Evolutionary conservation across 1,139 yeast genomes (phyloP).

Genomic region (Candida freyschussii): DNA sequence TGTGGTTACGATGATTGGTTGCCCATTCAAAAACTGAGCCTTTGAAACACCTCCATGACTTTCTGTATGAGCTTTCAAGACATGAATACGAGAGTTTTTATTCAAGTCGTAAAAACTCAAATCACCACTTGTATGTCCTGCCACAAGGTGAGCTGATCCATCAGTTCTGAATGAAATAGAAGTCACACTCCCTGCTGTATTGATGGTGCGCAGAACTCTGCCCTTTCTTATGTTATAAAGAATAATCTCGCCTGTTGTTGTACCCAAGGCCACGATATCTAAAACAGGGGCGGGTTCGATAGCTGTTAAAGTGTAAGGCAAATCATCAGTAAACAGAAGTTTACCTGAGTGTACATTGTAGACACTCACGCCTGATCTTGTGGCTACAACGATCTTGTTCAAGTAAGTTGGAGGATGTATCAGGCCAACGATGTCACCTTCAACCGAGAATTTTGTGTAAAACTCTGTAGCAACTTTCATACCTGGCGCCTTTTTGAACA

Average conservation of each 20-base stretch:
- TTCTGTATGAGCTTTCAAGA: conserved; percentile 69
- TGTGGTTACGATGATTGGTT: conserved; percentile 83
- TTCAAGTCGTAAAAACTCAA: conserved; percentile 80
- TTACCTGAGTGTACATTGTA: conserved; percentile 79
- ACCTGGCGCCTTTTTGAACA: conserved; percentile 55
- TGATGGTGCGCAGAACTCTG: conserved; percentile 50
- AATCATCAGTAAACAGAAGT: conserved; percentile 55
- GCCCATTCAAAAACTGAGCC: conserved; percentile 80
- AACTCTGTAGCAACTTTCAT: conserved; percentile 54
- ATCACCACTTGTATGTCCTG: conserved; percentile 79
- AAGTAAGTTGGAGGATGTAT: conserved; percentile 88
- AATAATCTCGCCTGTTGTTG: conserved; percentile 59
- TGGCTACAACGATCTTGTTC: conserved; percentile 78
- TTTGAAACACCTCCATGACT: conserved; percentile 76
- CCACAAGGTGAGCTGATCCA: conserved; percentile 78
- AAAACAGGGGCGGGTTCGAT: conserved; percentile 83
- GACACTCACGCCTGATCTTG: conserved; percentile 55
- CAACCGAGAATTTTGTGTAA: conserved; percentile 55
- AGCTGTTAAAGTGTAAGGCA: conserved; percentile 48
- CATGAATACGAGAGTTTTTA: conserved; percentile 65
- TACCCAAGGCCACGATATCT: conserved; percentile 78
- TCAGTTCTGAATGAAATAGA: conserved; percentile 90
- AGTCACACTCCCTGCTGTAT: conserved; percentile 43
- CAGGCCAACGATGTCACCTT: conserved; percentile 70
- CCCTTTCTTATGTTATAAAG: conserved; percentile 71